Evolutionary conservation across 768 basidiomycete species (phyloP), one percentile per base, ranked within the genome.

Genomic region (Rhizopogon vulgaris): DNA sequence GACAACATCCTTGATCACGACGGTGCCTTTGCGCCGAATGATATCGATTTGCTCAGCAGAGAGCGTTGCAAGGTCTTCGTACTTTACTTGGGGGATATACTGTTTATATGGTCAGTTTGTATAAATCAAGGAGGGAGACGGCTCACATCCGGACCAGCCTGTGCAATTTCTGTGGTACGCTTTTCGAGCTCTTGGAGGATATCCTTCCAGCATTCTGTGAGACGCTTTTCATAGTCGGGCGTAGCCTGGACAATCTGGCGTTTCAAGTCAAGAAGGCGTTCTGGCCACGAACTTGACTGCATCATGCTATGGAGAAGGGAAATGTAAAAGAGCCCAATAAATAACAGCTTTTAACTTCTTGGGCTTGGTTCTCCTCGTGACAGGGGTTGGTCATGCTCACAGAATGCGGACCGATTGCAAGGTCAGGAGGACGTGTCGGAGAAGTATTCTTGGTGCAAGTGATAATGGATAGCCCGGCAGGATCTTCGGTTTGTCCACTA

Each of bases 31-130:
- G 41, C 75, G 68, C 59, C 71, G 79, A 56, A 87, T 79, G 46
- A 63, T 69, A 3, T 73, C 71, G 8, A 84, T 52, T 34, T 77
- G 67, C 15, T 79, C 78, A 0, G 60, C 49, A 36, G 71, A 68
- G 38, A 87, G 65, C 22, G 61, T 74, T 4, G 71, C 62, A 15
- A 88, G 67, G 42, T 84, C 77, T 4, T 71, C 60, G 61, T 84
- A 84, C 12, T 77, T 69, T 47, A 87, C 76, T 63, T 82, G 78
- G 2, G 86, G 84, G 37, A 87, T 73, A 56, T 74, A 78, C 84
- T 85, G 41, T 49, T n/a, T 15, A 49, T 22, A 6, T 24, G 14
- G 8, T 28, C 37, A 51, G 27, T 45, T 41, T 48, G 10, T 6
- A 24, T 28, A 17, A 50, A 45, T 8, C 18, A 34, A 40, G 51